Percentiles rank a stretch among this genome's conserved stretches.
These are phyloP conservation scores for Xylaria sp. DNA, from an alignment of 2,329 filamentous ascomycete genomes.

Conservation along the genomic window DNA sequence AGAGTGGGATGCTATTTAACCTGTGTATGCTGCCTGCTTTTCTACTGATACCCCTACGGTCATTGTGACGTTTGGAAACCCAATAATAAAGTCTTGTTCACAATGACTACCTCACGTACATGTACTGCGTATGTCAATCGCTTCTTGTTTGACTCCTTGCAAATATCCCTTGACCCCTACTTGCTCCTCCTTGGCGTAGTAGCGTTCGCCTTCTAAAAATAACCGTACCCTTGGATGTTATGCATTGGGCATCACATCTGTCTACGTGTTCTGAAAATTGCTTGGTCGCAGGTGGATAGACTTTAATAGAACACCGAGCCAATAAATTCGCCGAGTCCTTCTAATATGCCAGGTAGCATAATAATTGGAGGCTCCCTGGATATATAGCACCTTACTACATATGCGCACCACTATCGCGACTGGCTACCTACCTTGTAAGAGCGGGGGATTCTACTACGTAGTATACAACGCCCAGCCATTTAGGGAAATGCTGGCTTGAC, in stretches of 20 bases:
- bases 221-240: neutral
- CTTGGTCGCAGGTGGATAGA: neutral
- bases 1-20: constrained; percentile 25
- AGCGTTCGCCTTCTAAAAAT: neutral
- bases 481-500: neutral
- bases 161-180: neutral
- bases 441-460: neutral
- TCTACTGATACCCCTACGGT: constrained; percentile 51
- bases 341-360: too few species aligned
- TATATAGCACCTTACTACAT: too few species aligned
- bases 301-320: too few species aligned
- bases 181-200: neutral
- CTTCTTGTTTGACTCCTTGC: neutral
- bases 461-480: neutral
- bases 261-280: neutral
- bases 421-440: neutral
- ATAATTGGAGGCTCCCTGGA: too few species aligned
- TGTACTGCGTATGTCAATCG: constrained; percentile 41
- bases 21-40: constrained; percentile 38
- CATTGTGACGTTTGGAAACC: constrained; percentile 14
- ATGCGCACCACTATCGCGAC: too few species aligned
- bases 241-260: neutral
- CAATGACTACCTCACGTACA: neutral
- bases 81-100: neutral
- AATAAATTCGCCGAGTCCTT: too few species aligned